A percentile compares a stretch with the other conserved stretches of the same genome.
phyloP scores from a whole-genome alignment of 208 protist genomes.

The Trypanosoma mega region DNA sequence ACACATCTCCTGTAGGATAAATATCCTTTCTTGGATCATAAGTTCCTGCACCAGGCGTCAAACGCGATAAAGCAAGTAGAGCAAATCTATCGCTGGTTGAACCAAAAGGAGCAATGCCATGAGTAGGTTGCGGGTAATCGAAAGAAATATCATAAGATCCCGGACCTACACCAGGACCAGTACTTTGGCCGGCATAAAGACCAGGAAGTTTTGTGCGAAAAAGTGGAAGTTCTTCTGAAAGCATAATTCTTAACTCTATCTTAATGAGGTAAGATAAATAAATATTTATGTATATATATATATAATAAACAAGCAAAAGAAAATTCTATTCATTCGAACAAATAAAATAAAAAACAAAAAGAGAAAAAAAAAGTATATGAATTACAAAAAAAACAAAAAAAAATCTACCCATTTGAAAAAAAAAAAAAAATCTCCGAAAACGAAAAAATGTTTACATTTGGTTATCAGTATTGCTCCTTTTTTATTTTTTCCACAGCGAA shows the following conservation, averaged over 20 bases:
- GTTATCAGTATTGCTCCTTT: no score
- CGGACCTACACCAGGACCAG: slow-evolving; percentile 64
- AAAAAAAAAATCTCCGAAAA: slow-evolving; percentile 20
- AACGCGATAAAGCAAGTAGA: slow-evolving; percentile 23
- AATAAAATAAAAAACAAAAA: no score
- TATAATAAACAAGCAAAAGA: no score
- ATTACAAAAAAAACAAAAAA: slow-evolving; percentile 6
- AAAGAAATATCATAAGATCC: slow-evolving; percentile 64
- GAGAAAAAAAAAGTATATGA: neutral
- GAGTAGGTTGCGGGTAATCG: slow-evolving; percentile 18
- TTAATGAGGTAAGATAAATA: no score
- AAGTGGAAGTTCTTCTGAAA: slow-evolving; percentile 73
- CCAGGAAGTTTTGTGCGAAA: slow-evolving; percentile 62
- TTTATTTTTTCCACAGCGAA: neutral
- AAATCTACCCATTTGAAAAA: slow-evolving; percentile 1
- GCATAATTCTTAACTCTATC: slow-evolving; percentile 15
- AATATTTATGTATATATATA: no score
- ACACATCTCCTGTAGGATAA: slow-evolving; percentile 29
- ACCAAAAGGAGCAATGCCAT: slow-evolving; percentile 73
- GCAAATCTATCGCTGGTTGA: slow-evolving; percentile 50
- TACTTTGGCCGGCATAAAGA: slow-evolving; percentile 23
- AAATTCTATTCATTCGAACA: no score
- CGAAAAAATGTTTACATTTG: no score
- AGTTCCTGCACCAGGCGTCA: slow-evolving; percentile 59
- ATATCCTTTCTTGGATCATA: slow-evolving; percentile 39